Percentiles rank a stretch among this genome's conserved stretches.
These are phyloP conservation scores for Salvia hispanica DNA, from an alignment of 257 asterid species.

Conservation along the genomic window DNA sequence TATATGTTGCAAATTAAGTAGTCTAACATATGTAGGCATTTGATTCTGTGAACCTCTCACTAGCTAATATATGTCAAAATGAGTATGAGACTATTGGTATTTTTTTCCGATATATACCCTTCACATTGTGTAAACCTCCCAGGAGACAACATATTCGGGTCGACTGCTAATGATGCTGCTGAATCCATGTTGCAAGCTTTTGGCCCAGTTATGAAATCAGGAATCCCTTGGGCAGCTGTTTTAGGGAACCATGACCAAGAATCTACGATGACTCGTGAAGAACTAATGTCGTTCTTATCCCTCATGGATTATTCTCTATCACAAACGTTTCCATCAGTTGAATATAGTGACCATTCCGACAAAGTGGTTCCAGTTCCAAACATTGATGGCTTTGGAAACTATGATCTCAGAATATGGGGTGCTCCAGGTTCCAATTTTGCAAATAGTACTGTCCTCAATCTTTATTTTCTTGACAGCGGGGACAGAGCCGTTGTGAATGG, in stretches of 20 bases:
- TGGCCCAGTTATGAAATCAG: conserved; percentile 63
- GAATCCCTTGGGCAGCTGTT: conserved; percentile 93
- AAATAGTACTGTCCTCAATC: conserved; percentile 70
- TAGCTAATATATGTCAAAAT: neutral
- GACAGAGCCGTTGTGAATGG: conserved; percentile 80
- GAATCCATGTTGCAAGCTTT: conserved; percentile 80
- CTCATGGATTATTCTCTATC: conserved; percentile 94
- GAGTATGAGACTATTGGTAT: neutral
- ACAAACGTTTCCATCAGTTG: conserved; percentile 66
- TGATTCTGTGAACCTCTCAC: neutral
- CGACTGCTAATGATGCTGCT: conserved; percentile 87
- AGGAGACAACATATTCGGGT: conserved; percentile 95
- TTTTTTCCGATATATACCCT: neutral
- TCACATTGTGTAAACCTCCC: conserved; percentile 1
- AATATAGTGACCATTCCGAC: conserved; percentile 33
- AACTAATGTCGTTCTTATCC: conserved; percentile 83
- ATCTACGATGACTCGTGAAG: conserved; percentile 91
- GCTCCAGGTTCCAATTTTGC: conserved; percentile 71
- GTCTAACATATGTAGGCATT: neutral
- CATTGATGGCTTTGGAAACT: conserved; percentile 89
- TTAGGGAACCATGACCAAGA: conserved; percentile 97
- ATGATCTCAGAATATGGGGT: conserved; percentile 70
- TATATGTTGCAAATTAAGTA: neutral
- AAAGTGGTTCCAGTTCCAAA: conserved; percentile 33
- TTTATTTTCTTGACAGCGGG: conserved; percentile 90